Percentiles rank a stretch among this genome's conserved stretches.
These are phyloP conservation scores for Curvularia hawaiiensis DNA, from an alignment of 2,329 filamentous ascomycete genomes.

Conservation along the genomic window DNA sequence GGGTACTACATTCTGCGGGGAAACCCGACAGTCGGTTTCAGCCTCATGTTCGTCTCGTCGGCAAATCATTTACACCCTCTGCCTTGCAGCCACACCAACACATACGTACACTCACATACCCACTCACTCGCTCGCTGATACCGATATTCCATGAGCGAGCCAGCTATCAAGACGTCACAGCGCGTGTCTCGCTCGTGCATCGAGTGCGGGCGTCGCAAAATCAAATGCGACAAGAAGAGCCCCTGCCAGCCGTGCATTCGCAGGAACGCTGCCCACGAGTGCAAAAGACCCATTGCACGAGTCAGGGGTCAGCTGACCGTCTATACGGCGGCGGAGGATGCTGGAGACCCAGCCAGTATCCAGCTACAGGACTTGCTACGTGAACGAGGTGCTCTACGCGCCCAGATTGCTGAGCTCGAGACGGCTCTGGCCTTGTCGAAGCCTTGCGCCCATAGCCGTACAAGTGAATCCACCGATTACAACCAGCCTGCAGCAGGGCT, in stretches of 20 bases:
- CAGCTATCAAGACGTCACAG: constrained; percentile 18
- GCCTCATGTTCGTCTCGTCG: constrained; percentile 9
- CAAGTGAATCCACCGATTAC: constrained; percentile 12
- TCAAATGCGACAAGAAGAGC: constrained; percentile 21
- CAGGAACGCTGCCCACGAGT: constrained; percentile 17
- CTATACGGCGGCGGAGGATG: constrained; percentile 9
- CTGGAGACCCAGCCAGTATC: constrained; percentile 2
- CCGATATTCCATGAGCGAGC: constrained; percentile 9
- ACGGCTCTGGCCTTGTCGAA: constrained; percentile 18
- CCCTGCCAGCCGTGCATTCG: constrained; percentile 16
- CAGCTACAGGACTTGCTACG: constrained; percentile 14
- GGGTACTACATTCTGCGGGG: constrained; percentile 4
- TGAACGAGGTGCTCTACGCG: constrained; percentile 14
- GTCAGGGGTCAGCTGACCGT: constrained; percentile 20
- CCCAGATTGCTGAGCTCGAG: constrained; percentile 20
- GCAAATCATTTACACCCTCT: constrained; percentile 3
- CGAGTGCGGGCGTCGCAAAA: constrained; percentile 19
- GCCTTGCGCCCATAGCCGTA: constrained; percentile 18
- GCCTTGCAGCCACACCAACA: neutral
- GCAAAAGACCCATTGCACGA: constrained; percentile 16
- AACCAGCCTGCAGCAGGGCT: constrained; percentile 9
- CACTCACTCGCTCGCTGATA: neutral
- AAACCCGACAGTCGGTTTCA: constrained; percentile 5
- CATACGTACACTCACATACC: neutral
- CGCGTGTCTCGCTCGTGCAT: constrained; percentile 17